phyloP scores from a whole-genome alignment of 1,284 basidiomycete genomes.

The Ganoderma leucocontextum region DNA sequence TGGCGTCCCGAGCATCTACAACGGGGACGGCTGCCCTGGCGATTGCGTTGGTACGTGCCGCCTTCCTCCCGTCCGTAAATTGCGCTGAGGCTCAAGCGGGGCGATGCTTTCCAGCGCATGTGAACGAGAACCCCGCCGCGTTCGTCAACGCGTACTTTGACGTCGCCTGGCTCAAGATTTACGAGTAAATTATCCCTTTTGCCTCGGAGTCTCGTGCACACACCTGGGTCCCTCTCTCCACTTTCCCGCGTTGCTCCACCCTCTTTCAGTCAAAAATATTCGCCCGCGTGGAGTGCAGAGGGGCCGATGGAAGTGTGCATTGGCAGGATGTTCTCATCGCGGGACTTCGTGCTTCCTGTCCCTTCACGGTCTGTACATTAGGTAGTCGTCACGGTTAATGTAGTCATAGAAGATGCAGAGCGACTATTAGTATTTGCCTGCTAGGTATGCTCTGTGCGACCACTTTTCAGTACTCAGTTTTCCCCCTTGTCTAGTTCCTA shows the following conservation, averaged over 20 bases:
- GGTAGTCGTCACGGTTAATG: background rate
- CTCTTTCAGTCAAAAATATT: background rate
- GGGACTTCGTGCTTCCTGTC: background rate
- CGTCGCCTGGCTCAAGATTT: slow-evolving; percentile 58
- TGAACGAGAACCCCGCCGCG: slow-evolving; percentile 69
- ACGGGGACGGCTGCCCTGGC: slow-evolving; percentile 52
- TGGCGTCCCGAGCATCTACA: slow-evolving; percentile 48
- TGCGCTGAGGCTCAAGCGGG: background rate
- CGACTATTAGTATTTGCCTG: background rate
- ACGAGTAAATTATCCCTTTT: slow-evolving; percentile 34
- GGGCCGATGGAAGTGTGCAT: background rate
- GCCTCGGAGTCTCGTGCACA: background rate
- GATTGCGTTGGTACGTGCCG: slow-evolving; percentile 51
- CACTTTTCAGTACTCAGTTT: too few species aligned
- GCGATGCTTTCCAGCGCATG: slow-evolving; percentile 52
- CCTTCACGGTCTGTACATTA: background rate
- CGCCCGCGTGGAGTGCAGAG: too few species aligned
- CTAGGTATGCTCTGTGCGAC: background rate
- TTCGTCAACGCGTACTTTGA: slow-evolving; percentile 77
- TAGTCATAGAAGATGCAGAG: background rate
- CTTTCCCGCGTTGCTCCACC: background rate
- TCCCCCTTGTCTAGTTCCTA: too few species aligned
- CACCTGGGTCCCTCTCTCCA: background rate
- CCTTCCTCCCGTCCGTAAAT: background rate
- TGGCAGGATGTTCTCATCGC: background rate